phyloP scores from a whole-genome alignment of 2,329 filamentous ascomycete species.

The Chaetothyriales sp. region DNA sequence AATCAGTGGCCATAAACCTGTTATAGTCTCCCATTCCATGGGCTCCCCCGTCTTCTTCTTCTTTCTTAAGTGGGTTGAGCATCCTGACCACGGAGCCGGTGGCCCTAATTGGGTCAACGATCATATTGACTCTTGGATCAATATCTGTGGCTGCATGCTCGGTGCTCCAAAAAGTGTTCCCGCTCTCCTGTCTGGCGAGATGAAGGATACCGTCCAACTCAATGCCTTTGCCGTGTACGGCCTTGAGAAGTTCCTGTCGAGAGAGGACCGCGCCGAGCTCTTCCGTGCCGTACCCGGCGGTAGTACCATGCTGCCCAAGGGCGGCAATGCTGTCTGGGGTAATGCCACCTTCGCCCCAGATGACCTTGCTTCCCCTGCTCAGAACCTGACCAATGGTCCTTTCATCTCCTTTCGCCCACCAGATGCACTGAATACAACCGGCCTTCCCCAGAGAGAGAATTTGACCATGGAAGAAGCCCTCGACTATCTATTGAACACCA shows the following conservation, averaged over 20 bases:
- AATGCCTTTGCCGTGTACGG: conserved; percentile 96
- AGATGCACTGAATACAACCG: conserved; percentile 36
- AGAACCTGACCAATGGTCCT: conserved; percentile 54
- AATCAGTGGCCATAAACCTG: conserved; percentile 65
- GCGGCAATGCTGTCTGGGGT: conserved; percentile 90
- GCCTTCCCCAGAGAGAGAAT: conserved; percentile 41
- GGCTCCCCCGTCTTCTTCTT: conserved; percentile 83
- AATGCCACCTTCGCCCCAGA: conserved; percentile 79
- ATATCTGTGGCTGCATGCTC: conserved; percentile 95
- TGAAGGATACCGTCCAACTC: conserved; percentile 94
- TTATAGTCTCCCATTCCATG: conserved; percentile 91
- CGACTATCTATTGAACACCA: conserved; percentile 61
- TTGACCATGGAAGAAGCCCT: conserved; percentile 69
- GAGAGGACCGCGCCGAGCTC: conserved; percentile 79
- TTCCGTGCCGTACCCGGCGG: conserved; percentile 96
- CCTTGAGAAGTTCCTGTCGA: conserved; percentile 85
- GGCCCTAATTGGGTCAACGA: conserved; percentile 81
- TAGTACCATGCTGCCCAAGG: conserved; percentile 90
- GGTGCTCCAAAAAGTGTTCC: conserved; percentile 84
- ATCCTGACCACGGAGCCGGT: conserved; percentile 61
- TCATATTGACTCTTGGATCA: conserved; percentile 91
- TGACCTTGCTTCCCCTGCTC: conserved; percentile 54
- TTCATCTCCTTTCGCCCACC: conserved; percentile 68
- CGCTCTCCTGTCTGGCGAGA: conserved; percentile 85
- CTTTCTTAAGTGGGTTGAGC: conserved; percentile 71